Base-by-base conservation (phyloP, 805 yeast species). In the Kluyveromyces lactis region DNA sequence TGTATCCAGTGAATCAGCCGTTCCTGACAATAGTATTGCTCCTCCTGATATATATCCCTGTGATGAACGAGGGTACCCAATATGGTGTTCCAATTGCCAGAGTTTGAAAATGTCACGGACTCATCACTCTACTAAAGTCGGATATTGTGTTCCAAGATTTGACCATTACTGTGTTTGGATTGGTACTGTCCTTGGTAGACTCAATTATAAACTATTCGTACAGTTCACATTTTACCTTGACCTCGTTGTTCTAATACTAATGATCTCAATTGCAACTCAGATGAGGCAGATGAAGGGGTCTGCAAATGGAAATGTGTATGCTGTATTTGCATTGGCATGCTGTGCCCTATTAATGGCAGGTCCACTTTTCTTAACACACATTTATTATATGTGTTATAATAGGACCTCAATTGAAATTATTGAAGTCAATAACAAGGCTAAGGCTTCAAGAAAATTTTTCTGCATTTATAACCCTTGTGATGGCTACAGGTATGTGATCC, bases 161-260 rank as follows among this genome's bases (percentile, higher is more conserved):
- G 97, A 89, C 59, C 97, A 89, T 56, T 81, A 70, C 51, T 89
- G 97, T 55, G 53, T 76, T 0, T 86, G 86, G 81, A 59, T 90
- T 0, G 94, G 95, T 1, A 56, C 70, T 0, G 73, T 77, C 4
- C 74, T 89, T 32, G 96, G 95, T 0, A 71, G 73, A 42, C 56
- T 63, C 28, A 89, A 90, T 58, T 76, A 77, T 54, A 54, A 71
- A 36, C 60, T 67, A 21, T 87, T 87, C 50, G 38, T 79, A 3
- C 77, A 73, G 44, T 79, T 71, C 49, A 51, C 71, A 24, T 31
- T 66, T 4, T 63, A 66, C 49, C 58, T 68, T 23, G 56, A 61
- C 19, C 17, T 56, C 2, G 54, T 63, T 32, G 66, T 75, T 31
- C 36, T 74, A 1, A 60, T 63, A 35, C 50, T 62, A n/a, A 49